Base-by-base conservation (phyloP, 768 basidiomycete genomes). In the Favolaschia claudopus region DNA sequence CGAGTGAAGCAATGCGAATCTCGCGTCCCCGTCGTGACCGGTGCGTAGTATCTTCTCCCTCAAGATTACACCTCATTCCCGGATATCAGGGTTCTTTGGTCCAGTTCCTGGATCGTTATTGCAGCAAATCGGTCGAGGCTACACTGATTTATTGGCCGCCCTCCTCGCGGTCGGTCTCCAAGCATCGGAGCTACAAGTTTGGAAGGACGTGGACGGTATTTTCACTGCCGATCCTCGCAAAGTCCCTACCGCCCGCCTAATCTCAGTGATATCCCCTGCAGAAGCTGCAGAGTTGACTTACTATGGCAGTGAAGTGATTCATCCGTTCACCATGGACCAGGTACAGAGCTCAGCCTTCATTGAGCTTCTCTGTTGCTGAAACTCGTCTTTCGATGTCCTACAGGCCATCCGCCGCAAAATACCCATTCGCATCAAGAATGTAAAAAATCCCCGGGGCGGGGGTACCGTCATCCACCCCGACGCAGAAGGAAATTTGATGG, bases 131-230 rank as follows among this genome's bases (percentile, higher is more conserved):
- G 97, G 97, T 5, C 85, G 97, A 55, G 97, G 97, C 0, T 99
- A 99, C 78, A 99, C 96, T 2, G 97, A 99, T 73, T 85, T 99
- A n/a, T 89, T 95, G 52, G 89, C 97, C 2, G 95, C 97, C 0
- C 79, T 99, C 6, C 89, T 96, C 25, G 91, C 97, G 0, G 97
- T 93, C 10, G 97, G 96, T 3, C 82, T 98, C 10, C 76, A 83
- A 7, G 96, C 96, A 0, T 82, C 91, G 3, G 97, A 99, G 73
- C 82, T 99, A 28, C 97, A 99, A 76, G 96, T 99, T 47, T 99
- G 97, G 97, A 99, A 99, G 75, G 97, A 99, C 70, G 94, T 98
- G 31, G 97, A 99, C 67, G 97, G 97, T 2, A 97, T 99, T 68
- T 99, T 99, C 78, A 97, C 96, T 7, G 97, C 97, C 17, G 97